Evolutionary conservation across 305 asterid species (phyloP), one percentile per base, ranked within the genome.

Genomic region (Fraxinus floribunda): DNA sequence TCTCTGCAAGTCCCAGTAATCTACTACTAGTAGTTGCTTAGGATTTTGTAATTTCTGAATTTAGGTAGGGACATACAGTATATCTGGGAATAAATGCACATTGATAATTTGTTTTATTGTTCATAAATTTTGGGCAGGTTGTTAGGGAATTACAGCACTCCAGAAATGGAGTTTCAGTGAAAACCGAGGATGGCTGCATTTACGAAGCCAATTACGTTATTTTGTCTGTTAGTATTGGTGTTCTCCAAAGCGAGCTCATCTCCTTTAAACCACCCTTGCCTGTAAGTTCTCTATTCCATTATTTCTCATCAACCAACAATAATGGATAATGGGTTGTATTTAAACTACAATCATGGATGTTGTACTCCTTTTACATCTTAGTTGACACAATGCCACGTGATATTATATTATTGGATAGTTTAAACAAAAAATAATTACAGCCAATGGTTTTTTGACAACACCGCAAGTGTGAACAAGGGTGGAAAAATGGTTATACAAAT

Each of bases 151-250:
- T 95, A 88, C 93, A 91, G 90, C 95, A 92, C 90, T 91, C 94
- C 89, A 93, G 96, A 86, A 91, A 89, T 91, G 94, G 95, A 89
- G 95, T 93, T 62, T 70, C 57, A 85, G 90, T 95, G 85, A 90
- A 87, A 81, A 91, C 97, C 75, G 98, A 95, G 91, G 98, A 93
- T 85, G 97, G 97, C 81, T 86, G 84, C 84, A 80, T 91, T 88
- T 95, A 90, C 95, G 93, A 95, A 86, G 98, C 98, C 90, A 84
- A 87, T 85, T 92, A 92, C 87, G 90, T 91, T 76, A 86, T 93
- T 86, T 88, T 95, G 91, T 95, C 98, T 24, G 95, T 87, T 74
- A 93, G 98, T 84, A 93, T 95, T 71, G 98, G 98, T 8, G 98
- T 95, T 87, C 98, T 95, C 83, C 98, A 95, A 84, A 90, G 92